A percentile compares a stretch with the other conserved stretches of the same genome.
Conservation (phyloP, 106 monocot species). For the Cymbidium sinense region DNA sequence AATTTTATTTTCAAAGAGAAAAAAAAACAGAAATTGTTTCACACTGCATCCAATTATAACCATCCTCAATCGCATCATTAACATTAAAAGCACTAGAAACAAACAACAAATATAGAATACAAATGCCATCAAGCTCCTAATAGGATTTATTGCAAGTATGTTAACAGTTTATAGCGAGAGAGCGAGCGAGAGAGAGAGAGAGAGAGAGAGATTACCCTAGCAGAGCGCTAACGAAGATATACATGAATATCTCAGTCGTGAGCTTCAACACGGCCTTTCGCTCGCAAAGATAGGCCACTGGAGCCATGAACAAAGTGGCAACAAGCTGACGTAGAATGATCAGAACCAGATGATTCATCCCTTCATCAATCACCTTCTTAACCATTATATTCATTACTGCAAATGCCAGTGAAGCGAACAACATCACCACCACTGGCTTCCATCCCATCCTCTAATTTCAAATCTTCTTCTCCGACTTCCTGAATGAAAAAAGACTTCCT, state of each 20-base stretch:
- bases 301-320: constrained; percentile 60
- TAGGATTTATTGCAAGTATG: no score
- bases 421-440: constrained; percentile 36
- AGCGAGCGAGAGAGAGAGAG: no score
- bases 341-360: constrained; percentile 45
- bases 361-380: constrained; percentile 49
- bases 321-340: constrained; percentile 51
- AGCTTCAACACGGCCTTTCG: constrained; percentile 55
- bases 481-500: not conserved
- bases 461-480: not conserved
- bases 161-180: no score
- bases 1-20: no score
- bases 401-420: constrained; percentile 17
- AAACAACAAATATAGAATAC: not conserved
- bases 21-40: no score
- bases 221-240: constrained; percentile 51
- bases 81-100: no score
- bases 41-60: no score
- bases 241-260: constrained; percentile 25
- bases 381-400: constrained; percentile 48
- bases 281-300: constrained; percentile 52
- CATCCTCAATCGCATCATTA: no score
- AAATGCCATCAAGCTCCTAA: no score
- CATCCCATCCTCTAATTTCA: constrained; percentile 10
- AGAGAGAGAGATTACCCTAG: constrained; percentile 43